Evolutionary conservation across 129 eudicot genomes (phyloP), one percentile per base, ranked within the genome.

Genomic region (Flaveria ramosissima): DNA sequence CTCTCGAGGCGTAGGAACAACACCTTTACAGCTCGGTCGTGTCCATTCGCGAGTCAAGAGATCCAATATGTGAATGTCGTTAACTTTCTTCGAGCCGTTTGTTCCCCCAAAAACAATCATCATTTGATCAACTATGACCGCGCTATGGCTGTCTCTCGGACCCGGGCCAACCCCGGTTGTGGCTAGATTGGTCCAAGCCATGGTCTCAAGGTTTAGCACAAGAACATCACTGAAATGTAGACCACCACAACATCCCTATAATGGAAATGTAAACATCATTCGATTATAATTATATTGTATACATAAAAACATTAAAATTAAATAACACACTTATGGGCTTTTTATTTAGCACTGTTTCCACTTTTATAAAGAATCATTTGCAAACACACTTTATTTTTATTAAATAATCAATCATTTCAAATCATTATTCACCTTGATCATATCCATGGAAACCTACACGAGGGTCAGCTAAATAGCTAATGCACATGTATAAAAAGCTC

Each of bases 181-280:
- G 65, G 77, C 82, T 13, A 94, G 93, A 62, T 83, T 83, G 83
- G 68, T 84, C 98, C 98, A 94, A 17, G 83, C 74, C 97, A 94
- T 89, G 47, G 89, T 87, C 43, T 89, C 85, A 2, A 89, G 89
- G 72, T 91, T 91, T 61, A 92, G 92, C 78, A 86, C 86, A 0
- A 91, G 83, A 45, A 94, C 96, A 74, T 94, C 97, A 70, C 96
- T 87, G 83, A 85, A 94, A 80, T 94, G 98, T 76, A 91, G 52
- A 8, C 96, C 97, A 21, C 97, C 97, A 67, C 96, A 88, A 53
- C 98, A 94, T 79, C 98, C 98, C 98, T 94, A 81, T 67, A 73
- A 80, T 48, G 2, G 46, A 15, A 55, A 52, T 45, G 50, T 45
- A 8, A 45, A 2, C 3, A 2, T 45, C 50, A 45, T 45, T 45